A percentile compares a stretch with the other conserved stretches of the same genome.
phyloP scores from a whole-genome alignment of 805 yeast genomes.

The Ogataea parapolymorpha region DNA sequence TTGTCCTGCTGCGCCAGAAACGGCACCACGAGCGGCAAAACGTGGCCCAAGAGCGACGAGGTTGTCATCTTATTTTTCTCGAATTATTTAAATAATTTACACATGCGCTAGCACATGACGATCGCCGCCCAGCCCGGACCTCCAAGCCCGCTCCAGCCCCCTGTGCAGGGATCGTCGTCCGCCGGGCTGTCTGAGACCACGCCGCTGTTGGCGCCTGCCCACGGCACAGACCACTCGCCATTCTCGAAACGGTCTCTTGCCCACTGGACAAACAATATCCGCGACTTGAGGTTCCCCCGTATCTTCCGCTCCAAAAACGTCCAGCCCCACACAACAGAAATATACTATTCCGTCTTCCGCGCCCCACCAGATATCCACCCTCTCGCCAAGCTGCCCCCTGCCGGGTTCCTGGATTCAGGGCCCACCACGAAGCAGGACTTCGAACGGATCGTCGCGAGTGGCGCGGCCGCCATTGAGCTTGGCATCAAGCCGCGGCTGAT shows the following conservation, averaged over 20 bases:
- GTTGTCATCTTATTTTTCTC: slow-evolving; percentile 1
- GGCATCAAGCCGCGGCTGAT: slow-evolving; percentile 51
- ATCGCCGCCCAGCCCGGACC: slow-evolving; percentile 3
- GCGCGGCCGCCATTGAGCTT: slow-evolving; percentile 43
- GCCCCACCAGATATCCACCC: slow-evolving; percentile 34
- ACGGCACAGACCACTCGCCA: background rate
- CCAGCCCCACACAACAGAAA: slow-evolving; percentile 35
- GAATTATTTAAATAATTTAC: background rate
- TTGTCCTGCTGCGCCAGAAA: slow-evolving; percentile 41
- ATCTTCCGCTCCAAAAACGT: slow-evolving; percentile 11
- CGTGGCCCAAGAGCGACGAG: slow-evolving; percentile 20
- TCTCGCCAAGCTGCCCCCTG: slow-evolving; percentile 26
- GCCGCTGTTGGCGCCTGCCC: slow-evolving; percentile 1
- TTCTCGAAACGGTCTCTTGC: slow-evolving; percentile 6
- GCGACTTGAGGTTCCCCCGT: slow-evolving; percentile 9
- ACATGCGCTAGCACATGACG: slow-evolving; percentile 1
- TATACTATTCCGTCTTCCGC: slow-evolving; percentile 55
- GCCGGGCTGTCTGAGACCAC: background rate
- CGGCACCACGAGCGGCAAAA: slow-evolving; percentile 21
- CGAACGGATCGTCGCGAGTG: slow-evolving; percentile 39
- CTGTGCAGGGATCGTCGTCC: background rate
- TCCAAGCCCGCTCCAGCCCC: background rate
- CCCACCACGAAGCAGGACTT: slow-evolving; percentile 32
- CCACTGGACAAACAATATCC: slow-evolving; percentile 18
- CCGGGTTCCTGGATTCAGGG: slow-evolving; percentile 26